Evolutionary conservation across 1,139 yeast genomes (phyloP).

Genomic region (Diutina sp.): DNA sequence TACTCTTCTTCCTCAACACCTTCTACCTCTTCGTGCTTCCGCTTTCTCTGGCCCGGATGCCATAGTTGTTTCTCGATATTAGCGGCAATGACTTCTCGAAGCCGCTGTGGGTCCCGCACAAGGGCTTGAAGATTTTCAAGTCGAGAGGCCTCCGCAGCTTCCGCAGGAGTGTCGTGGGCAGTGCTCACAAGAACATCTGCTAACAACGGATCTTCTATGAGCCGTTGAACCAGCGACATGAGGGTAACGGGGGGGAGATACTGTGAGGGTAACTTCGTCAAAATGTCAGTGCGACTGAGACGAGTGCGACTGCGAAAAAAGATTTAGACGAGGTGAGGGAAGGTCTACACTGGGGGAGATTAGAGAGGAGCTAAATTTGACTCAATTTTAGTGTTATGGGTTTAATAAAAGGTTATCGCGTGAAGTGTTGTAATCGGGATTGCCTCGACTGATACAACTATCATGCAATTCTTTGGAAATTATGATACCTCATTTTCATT

Average conservation of each 20-base stretch:
- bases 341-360: too few relatives aligned
- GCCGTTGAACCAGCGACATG: neutral
- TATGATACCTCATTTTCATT: too few relatives aligned
- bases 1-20: slow-evolving; percentile 10
- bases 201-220: slow-evolving; percentile 1
- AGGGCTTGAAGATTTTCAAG: neutral
- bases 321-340: neutral
- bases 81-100: neutral
- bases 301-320: neutral
- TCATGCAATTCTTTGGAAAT: too few relatives aligned
- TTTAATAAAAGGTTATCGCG: too few relatives aligned
- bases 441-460: too few relatives aligned
- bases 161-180: neutral
- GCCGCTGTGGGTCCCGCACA: neutral
- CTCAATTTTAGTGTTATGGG: too few relatives aligned
- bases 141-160: neutral
- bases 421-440: too few relatives aligned
- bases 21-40: neutral
- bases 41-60: slow-evolving; percentile 1
- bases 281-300: neutral
- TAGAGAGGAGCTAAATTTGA: neutral
- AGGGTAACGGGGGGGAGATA: neutral
- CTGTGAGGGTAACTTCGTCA: neutral
- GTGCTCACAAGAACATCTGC: neutral
- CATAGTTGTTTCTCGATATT: neutral